Evolutionary conservation across 441 rosid genomes (phyloP), one percentile per base, ranked within the genome.

Genomic region (Erodium texanum): DNA sequence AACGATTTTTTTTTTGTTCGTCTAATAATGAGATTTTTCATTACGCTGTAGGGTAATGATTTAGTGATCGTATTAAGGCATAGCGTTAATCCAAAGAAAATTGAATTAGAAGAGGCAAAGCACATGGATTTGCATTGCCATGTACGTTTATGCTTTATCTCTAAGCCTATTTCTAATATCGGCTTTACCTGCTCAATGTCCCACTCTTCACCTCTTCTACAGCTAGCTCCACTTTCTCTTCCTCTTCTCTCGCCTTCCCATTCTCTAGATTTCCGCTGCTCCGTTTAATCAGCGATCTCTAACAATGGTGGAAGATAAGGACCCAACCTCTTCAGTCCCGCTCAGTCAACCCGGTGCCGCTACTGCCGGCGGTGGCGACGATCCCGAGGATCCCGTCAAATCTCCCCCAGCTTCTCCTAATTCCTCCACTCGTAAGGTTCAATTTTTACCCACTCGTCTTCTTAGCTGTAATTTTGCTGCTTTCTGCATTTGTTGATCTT

Each of bases 301-400:
- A n/a, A 16, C 23, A 61, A 82, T 85, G 92, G 87, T 87, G 70
- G 89, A 85, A 43, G 87, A 81, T 36, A 82, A 83, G 69, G 92
- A 80, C 62, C 81, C 89, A 5, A 78, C 87, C 58, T 41, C 48
- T 12, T 83, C 89, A 0, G 65, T 83, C 71, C 86, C 89, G 0
- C 78, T 85, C 18, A 87, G 38, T 34, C 38, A 34, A 34, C 38
- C 38, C 8, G 38, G 85, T 75, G 76, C 72, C 68, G 73, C 58
- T 50, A 2, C 14, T 2, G 78, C 68, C 70, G 83, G 71, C n/a
- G n/a, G n/a, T n/a, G n/a, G n/a, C n/a, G n/a, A n/a, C 6, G 87
- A 83, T 82, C 86, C 85, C 65, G 87, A 87, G 54, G 92, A 87
- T 78, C 87, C 84, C 6, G 84, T 72, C 77, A 87, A 87, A 72